Base-by-base conservation (phyloP, 805 yeast genomes). In the Sporopachydermia quercuum region DNA sequence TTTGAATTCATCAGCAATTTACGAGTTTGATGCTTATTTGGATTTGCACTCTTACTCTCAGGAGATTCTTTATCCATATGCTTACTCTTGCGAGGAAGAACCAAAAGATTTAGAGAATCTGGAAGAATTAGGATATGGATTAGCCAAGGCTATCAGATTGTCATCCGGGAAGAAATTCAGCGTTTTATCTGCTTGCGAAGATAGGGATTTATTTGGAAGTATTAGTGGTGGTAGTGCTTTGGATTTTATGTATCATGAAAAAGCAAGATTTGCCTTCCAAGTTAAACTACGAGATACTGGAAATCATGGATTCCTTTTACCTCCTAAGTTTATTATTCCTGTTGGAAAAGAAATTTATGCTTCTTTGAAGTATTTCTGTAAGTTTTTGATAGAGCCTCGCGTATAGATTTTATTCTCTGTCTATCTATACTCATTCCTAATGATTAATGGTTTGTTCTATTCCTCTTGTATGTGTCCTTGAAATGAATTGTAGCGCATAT, bases 21-120 rank as follows among this genome's bases (percentile, higher is more conserved):
- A 78, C 51, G 67, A 70, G 33, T 70, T 82, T 27, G 71, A 72
- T 53, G 94, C 94, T 1, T 85, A 74, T 53, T 61, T 85, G 34
- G 95, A 86, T 55, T 66, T 83, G 47, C 94, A 83, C 53, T 80
- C 94, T 1, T 85, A 85, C 54, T 73, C 94, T 1, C 89, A 84
- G 55, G 89, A 83, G 48, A 70, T 85, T 18, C 61, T 84, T 18
- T 81, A 76, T 53, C 94, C 94, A 1, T 84, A 80, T 52, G 89
- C 91, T 0, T 84, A 68, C 52, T 74, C 87, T 1, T 84, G 94
- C 56, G 70, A 67, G 18, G 73, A 74, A 19, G 56, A 65, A 37
- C 94, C 95, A 15, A 59, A 89, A 33, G 94, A 84, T 52, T 71
- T 75, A 47, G 94, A 84, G 51, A 84, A 84, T 50, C 62, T 84